Evolutionary conservation across 805 yeast species (phyloP).

Genomic region (Metschnikowia gelsemii): DNA sequence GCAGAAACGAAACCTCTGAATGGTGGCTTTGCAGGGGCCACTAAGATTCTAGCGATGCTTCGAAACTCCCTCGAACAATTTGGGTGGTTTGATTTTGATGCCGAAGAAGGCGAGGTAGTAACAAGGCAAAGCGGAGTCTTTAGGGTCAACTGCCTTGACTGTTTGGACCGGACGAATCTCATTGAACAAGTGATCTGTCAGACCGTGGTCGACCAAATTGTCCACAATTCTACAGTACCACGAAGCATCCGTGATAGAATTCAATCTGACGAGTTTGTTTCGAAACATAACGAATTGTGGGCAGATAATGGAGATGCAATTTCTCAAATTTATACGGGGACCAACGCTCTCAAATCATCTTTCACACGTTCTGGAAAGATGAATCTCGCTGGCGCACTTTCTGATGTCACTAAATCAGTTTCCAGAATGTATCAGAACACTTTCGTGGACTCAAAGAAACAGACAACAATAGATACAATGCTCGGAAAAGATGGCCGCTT

Average conservation of each 20-base stretch:
- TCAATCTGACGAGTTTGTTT: slow-evolving; percentile 15
- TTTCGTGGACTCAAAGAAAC: slow-evolving; percentile 89
- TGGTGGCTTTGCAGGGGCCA: slow-evolving; percentile 84
- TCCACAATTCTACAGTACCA: slow-evolving; percentile 5
- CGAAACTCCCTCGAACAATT: slow-evolving; percentile 68
- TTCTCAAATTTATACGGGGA: slow-evolving; percentile 66
- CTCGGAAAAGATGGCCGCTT: slow-evolving; percentile 73
- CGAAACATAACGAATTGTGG: slow-evolving; percentile 40
- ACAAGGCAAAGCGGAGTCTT: slow-evolving; percentile 88
- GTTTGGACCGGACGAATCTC: slow-evolving; percentile 90
- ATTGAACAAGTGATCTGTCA: slow-evolving; percentile 81
- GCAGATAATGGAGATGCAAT: slow-evolving; percentile 71
- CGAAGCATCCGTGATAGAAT: slow-evolving; percentile 9
- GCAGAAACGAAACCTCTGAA: slow-evolving; percentile 74
- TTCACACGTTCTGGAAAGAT: slow-evolving; percentile 93
- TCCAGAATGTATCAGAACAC: slow-evolving; percentile 94
- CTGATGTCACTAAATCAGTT: slow-evolving; percentile 95
- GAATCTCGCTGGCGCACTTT: slow-evolving; percentile 95
- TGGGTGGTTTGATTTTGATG: slow-evolving; percentile 80
- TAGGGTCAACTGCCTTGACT: slow-evolving; percentile 90
- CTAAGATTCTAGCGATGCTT: slow-evolving; percentile 61
- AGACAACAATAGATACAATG: slow-evolving; percentile 81
- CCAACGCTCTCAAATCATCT: slow-evolving; percentile 83
- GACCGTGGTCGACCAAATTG: slow-evolving; percentile 53
- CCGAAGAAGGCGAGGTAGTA: slow-evolving; percentile 49